Percentiles rank a stretch among this genome's conserved stretches.
Conservation (phyloP, 1,139 yeast species). For the Wickerhamomyces sp. region DNA sequence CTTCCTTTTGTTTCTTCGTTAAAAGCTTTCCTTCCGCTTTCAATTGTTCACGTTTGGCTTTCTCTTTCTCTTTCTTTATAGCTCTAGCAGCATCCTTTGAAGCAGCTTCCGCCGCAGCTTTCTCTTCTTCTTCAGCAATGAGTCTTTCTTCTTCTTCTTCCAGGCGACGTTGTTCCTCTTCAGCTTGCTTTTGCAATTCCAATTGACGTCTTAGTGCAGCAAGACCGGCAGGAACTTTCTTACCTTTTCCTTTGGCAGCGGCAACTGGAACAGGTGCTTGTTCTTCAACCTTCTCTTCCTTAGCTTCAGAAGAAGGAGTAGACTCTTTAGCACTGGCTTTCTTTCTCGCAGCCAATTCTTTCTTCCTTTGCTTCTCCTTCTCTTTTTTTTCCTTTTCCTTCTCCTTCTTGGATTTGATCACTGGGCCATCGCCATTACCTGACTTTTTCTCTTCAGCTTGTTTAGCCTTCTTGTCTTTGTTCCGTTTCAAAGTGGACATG, state of each 20-base stretch:
- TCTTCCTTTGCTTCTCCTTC: conserved; percentile 90
- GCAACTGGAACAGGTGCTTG: conserved; percentile 30
- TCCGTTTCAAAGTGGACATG: conserved; percentile 74
- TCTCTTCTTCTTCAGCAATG: conserved; percentile 52
- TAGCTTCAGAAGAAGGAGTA: conserved; percentile 33
- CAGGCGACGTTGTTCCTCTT: conserved; percentile 54
- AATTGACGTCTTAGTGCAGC: conserved; percentile 81
- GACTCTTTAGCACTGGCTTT: conserved; percentile 62
- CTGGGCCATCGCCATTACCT: conserved; percentile 49
- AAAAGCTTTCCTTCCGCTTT: conserved; percentile 89
- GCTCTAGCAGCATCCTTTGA: conserved; percentile 67
- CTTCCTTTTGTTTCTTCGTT: conserved; percentile 94
- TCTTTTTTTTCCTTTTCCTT: conserved; percentile 98
- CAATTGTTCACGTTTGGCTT: conserved; percentile 68
- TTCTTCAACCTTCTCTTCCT: conserved; percentile 23
- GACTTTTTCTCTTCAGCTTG: conserved; percentile 41
- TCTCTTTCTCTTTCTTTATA: conserved; percentile 78
- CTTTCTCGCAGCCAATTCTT: conserved; percentile 84
- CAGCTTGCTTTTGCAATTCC: conserved; percentile 79
- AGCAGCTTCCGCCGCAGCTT: conserved; percentile 46
- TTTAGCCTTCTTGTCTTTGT: conserved; percentile 71
- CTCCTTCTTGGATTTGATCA: conserved; percentile 88
- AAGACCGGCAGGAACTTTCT: conserved; percentile 72
- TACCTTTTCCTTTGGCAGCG: conserved; percentile 43
- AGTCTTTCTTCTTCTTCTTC: conserved; percentile 57